Conservation (phyloP, 2,329 filamentous ascomycete species). For the Sporothrix schenckii region DNA sequence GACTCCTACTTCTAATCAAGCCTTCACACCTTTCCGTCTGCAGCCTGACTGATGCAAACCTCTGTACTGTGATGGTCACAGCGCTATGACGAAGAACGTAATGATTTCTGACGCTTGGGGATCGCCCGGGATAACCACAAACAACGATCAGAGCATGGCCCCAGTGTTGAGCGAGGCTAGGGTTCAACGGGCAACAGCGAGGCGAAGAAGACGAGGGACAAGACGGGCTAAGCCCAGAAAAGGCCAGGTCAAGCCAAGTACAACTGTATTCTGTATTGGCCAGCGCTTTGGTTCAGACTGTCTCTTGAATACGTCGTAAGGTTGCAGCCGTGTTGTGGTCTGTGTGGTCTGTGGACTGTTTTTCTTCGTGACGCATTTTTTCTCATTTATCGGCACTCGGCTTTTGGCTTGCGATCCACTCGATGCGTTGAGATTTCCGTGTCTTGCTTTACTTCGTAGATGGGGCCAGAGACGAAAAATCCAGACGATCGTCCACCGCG, state of each 20-base stretch:
- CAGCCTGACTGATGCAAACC: slow-evolving; percentile 18
- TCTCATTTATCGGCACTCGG: not conserved
- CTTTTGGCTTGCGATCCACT: not conserved
- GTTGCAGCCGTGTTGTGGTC: not conserved
- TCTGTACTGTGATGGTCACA: not conserved
- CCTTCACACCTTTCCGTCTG: slow-evolving; percentile 9
- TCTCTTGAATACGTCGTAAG: not conserved
- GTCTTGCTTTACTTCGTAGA: slow-evolving; percentile 8
- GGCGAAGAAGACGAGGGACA: not conserved
- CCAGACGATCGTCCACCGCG: slow-evolving; percentile 17
- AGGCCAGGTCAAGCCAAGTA: slow-evolving; percentile 3
- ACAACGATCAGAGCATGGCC: slow-evolving; percentile 14
- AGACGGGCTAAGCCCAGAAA: not conserved
- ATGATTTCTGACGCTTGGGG: slow-evolving; percentile 29
- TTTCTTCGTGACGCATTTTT: not conserved
- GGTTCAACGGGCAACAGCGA: not conserved
- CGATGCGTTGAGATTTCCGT: slow-evolving; percentile 20
- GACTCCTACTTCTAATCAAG: not conserved
- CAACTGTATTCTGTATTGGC: too few species aligned
- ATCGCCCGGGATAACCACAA: slow-evolving; percentile 29
- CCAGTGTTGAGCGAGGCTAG: not conserved
- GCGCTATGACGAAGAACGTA: slow-evolving; percentile 32
- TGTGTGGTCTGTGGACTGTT: not conserved
- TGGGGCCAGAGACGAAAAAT: slow-evolving; percentile 1
- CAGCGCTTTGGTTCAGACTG: not conserved